Base-by-base conservation (phyloP, 73 alveolate species). In the Chromera velia region DNA sequence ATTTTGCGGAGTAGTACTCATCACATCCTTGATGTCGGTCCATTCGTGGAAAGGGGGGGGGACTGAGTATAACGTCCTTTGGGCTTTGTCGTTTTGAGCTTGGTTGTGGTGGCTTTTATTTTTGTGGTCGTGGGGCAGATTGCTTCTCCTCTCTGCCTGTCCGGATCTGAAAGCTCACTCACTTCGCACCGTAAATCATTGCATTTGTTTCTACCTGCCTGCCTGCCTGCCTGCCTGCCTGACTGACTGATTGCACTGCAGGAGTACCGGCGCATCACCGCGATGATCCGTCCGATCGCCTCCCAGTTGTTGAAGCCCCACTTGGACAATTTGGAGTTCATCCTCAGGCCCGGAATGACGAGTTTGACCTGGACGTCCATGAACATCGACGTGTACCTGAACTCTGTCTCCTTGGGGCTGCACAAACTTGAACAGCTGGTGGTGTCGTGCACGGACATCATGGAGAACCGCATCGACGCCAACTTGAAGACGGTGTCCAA, bases 351-450 rank as follows among this genome's bases (percentile, higher is more conserved):
- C 34, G 98, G 99, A 32, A 95, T 96, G 96, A 98, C 96, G 72
- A 97, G 99, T 70, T 88, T 97, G 32, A 97, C 99, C 49, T 97
- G 99, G 99, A 94, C 99, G 26, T 96, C 99, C 70, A 97, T 97
- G 99, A 97, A 97, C 83, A 97, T 97, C 76, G 99, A 97, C 66
- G 96, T 98, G 40, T 96, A 96, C 84, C 87, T 97, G 68, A 97
- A 96, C 75, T 96, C 92, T 67, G 99, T 96, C 72, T 98, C 94
- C 89, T 84, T 90, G 78, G 99, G 98, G 72, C 92, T 97, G 24
- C 72, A 66, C 84, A 34, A 96, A 88, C 92, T 97, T 10, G 99
- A 97, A 88, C 96, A 97, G 84, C 88, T 97, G 69, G 97, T 97
- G 82, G 92, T 96, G 82, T 92, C 97, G 75, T 93, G 96, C 79